Evolutionary conservation across 768 basidiomycete species (phyloP).

Genomic region (Pleurotus sapidus): DNA sequence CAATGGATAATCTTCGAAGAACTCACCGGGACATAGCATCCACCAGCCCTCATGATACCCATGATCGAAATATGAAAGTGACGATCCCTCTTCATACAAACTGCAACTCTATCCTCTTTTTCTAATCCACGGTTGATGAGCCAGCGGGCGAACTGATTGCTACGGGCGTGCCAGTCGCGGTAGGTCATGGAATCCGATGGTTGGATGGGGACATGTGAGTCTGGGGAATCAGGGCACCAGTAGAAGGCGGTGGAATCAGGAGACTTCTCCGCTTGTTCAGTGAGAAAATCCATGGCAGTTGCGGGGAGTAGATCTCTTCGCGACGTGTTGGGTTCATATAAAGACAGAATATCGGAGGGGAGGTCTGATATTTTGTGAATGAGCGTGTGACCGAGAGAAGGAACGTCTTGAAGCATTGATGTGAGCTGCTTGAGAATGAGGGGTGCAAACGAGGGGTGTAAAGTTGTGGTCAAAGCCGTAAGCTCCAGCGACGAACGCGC

Average conservation of each 20-base stretch:
- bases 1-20: neutral
- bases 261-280: slow-evolving; percentile 17
- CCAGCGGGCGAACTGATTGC: slow-evolving; percentile 43
- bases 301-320: neutral
- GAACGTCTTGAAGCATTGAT: slow-evolving; percentile 15
- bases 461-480: slow-evolving; percentile 10
- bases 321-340: slow-evolving; percentile 16
- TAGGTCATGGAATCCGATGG: slow-evolving; percentile 31
- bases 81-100: slow-evolving; percentile 41
- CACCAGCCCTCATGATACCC: slow-evolving; percentile 45
- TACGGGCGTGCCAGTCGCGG: slow-evolving; percentile 26
- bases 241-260: slow-evolving; percentile 23
- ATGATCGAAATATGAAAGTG: slow-evolving; percentile 39
- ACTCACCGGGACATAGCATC: slow-evolving; percentile 49
- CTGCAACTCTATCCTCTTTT: slow-evolving; percentile 38
- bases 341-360: slow-evolving; percentile 20
- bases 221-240: slow-evolving; percentile 27
- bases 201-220: slow-evolving; percentile 11
- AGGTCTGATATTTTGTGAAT: slow-evolving; percentile 13
- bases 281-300: slow-evolving; percentile 28
- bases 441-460: slow-evolving; percentile 22
- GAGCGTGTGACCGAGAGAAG: slow-evolving; percentile 9
- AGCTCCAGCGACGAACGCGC: slow-evolving; percentile 12
- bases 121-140: slow-evolving; percentile 30
- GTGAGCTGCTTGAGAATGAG: slow-evolving; percentile 25